Conservation (phyloP, 2,329 filamentous ascomycete genomes). For the Aspergillus hortae region DNA sequence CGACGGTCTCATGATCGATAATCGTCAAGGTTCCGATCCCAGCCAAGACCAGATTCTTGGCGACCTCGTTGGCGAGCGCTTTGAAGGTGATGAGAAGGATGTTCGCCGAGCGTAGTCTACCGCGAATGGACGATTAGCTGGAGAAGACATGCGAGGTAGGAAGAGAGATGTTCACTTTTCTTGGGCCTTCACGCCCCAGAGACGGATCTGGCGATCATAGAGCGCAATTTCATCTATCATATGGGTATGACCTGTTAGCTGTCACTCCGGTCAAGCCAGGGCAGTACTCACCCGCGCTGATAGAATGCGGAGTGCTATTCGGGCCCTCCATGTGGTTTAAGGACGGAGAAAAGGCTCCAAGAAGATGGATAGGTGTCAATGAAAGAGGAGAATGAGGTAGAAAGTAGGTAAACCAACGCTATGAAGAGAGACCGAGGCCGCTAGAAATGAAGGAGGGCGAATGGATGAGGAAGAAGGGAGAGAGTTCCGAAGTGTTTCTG, state of each 20-base stretch:
- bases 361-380: neutral
- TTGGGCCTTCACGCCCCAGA: conserved; percentile 96
- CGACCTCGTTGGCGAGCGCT: conserved; percentile 87
- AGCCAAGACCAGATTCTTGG: conserved; percentile 94
- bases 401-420: neutral
- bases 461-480: neutral
- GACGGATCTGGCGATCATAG: conserved; percentile 93
- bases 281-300: conserved; percentile 31
- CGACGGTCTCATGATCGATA: conserved; percentile 71
- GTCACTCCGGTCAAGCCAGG: neutral
- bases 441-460: neutral
- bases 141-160: neutral
- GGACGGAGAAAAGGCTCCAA: neutral
- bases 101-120: conserved; percentile 78
- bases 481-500: neutral
- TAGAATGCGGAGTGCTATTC: conserved; percentile 22
- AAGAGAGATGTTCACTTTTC: conserved; percentile 53
- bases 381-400: neutral
- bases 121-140: neutral
- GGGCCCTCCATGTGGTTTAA: conserved; percentile 19
- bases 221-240: conserved; percentile 84
- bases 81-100: conserved; percentile 86
- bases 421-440: neutral
- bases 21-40: conserved; percentile 89
- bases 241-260: neutral